Evolutionary conservation across 2,329 filamentous ascomycete species (phyloP).

Genomic region (Clarireedia homoeocarpa): DNA sequence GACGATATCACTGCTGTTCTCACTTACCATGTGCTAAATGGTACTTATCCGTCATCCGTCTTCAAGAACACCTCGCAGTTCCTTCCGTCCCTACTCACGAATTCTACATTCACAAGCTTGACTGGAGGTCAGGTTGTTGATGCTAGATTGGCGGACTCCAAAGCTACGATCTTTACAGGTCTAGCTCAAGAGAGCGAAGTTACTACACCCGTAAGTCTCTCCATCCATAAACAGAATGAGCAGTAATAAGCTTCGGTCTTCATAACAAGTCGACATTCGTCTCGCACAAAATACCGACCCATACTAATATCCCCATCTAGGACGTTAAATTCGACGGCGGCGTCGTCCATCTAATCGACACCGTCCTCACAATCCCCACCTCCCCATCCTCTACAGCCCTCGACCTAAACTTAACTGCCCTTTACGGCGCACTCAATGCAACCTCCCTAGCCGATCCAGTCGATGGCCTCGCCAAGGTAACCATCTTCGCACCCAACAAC

Average conservation of each 20-base stretch:
- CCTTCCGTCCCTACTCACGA: slow-evolving; percentile 11
- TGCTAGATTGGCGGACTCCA: slow-evolving; percentile 3
- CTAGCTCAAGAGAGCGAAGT: slow-evolving; percentile 12
- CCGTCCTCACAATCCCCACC: slow-evolving; percentile 38
- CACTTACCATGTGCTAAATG: slow-evolving; percentile 18
- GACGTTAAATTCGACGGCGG: slow-evolving; percentile 48
- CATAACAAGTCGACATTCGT: not conserved
- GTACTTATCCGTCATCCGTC: slow-evolving; percentile 12
- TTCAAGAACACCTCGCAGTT: slow-evolving; percentile 16
- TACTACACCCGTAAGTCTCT: slow-evolving; percentile 12
- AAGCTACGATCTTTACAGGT: not conserved
- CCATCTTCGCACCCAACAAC: slow-evolving; percentile 21
- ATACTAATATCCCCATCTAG: slow-evolving; percentile 22
- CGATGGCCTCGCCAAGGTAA: slow-evolving; percentile 15
- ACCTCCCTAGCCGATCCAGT: slow-evolving; percentile 11
- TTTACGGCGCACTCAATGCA: slow-evolving; percentile 4
- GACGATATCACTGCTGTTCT: slow-evolving; percentile 13
- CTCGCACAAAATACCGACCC: not conserved
- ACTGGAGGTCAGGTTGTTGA: slow-evolving; percentile 19
- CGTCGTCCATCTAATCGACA: slow-evolving; percentile 45
- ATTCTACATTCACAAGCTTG: slow-evolving; percentile 17
- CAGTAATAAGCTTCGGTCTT: not conserved
- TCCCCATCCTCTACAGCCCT: slow-evolving; percentile 13
- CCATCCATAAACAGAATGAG: not conserved
- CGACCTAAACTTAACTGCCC: slow-evolving; percentile 14